A percentile compares a stretch with the other conserved stretches of the same genome.
These are phyloP conservation scores for Cymbopogon flexuosus DNA, from an alignment of 202 grass and related monocot species.

Conservation along the genomic window DNA sequence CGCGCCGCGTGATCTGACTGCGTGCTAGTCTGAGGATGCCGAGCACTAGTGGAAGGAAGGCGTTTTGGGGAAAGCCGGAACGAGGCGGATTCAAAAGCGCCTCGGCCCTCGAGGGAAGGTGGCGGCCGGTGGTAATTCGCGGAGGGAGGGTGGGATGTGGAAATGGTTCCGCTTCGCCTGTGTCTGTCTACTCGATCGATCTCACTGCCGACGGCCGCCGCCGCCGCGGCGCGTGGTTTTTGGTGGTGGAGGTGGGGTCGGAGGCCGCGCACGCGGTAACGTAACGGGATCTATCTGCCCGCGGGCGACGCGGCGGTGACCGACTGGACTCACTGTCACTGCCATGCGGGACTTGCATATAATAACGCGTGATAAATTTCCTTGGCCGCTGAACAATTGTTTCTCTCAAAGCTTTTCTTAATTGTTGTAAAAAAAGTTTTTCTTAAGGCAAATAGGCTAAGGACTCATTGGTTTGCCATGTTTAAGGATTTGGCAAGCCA, in stretches of 20 bases:
- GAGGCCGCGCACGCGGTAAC: not conserved
- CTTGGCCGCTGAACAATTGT: too few relatives aligned
- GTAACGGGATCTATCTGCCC: not conserved
- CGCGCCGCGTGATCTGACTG: not conserved
- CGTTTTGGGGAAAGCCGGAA: not conserved
- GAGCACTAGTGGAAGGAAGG: not conserved
- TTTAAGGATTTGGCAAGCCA: too few relatives aligned
- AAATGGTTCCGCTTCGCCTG: not conserved
- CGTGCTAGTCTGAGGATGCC: too few relatives aligned
- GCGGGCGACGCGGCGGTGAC: not conserved
- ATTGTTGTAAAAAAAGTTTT: too few relatives aligned
- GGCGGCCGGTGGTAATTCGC: not conserved
- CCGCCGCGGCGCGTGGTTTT: not conserved
- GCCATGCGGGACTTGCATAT: too few relatives aligned
- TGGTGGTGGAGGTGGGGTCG: not conserved
- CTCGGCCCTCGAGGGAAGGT: not conserved
- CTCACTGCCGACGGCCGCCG: not conserved
- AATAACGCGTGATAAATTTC: too few relatives aligned
- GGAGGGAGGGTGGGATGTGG: too few relatives aligned
- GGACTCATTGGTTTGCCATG: too few relatives aligned
- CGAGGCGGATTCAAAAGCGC: conserved; percentile 28
- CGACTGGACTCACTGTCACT: not conserved
- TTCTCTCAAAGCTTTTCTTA: too few relatives aligned
- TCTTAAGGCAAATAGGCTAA: too few relatives aligned
- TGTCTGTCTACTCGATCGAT: not conserved